phyloP scores from a whole-genome alignment of 371 early-diverging fungal genomes.

The Lichtheimia hyalospora region DNA sequence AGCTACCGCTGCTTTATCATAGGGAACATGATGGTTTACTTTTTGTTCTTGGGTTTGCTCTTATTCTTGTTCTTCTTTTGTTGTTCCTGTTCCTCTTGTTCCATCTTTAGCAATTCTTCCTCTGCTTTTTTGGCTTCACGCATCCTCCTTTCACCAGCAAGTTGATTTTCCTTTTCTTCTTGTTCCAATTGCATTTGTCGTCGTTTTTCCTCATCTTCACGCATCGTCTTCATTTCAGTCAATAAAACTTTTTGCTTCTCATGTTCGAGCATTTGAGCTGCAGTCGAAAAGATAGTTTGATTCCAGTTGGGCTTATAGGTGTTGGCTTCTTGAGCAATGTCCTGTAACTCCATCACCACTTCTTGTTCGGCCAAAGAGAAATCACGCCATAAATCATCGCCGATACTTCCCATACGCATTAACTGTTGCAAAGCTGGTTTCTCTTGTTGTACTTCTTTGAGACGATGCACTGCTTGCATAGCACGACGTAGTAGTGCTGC shows the following conservation, averaged over 20 bases:
- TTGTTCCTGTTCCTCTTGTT: conserved; percentile 18
- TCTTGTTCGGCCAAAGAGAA: conserved; percentile 82
- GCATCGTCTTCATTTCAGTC: conserved; percentile 49
- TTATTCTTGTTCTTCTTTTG: conserved; percentile 3
- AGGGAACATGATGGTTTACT: background rate
- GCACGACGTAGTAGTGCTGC: conserved; percentile 85
- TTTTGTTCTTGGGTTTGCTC: conserved; percentile 9
- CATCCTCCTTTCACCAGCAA: conserved; percentile 16
- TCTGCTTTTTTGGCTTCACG: conserved; percentile 25
- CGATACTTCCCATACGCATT: conserved; percentile 82
- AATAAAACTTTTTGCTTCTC: conserved; percentile 52
- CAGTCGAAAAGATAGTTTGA: conserved; percentile 80
- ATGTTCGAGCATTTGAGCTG: conserved; percentile 74
- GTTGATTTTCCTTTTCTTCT: conserved; percentile 2
- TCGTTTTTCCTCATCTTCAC: conserved; percentile 43
- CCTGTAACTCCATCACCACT: conserved; percentile 78
- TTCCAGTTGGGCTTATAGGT: conserved; percentile 86
- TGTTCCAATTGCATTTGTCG: conserved; percentile 1
- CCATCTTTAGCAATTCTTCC: conserved; percentile 20
- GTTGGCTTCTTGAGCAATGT: conserved; percentile 82
- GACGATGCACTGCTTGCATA: conserved; percentile 77
- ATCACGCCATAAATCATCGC: conserved; percentile 85
- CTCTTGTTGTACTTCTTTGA: conserved; percentile 77
- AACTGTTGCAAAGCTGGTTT: conserved; percentile 76
- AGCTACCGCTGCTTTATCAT: no score